Percentiles rank a stretch among this genome's conserved stretches.
Evolutionary conservation across 75 land plant genomes (phyloP).

Genomic region (Pinus albicaulis): DNA sequence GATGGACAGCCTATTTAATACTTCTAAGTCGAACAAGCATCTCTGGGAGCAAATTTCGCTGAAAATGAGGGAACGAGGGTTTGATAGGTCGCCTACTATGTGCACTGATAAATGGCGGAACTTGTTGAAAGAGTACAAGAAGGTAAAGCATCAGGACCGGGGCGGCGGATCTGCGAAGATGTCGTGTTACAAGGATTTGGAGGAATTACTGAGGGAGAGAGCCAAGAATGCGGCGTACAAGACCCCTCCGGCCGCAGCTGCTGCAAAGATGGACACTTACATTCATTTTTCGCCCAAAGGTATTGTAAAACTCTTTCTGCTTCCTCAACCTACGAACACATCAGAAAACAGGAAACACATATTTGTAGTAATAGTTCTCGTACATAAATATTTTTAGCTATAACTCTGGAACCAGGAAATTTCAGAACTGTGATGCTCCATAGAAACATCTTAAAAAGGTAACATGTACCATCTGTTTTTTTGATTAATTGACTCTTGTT

Average conservation of each 20-base stretch:
- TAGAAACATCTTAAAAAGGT: too few relatives aligned
- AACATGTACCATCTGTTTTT: too few relatives aligned
- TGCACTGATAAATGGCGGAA: slow-evolving; percentile 99
- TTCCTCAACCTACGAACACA: too few relatives aligned
- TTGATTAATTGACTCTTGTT: too few relatives aligned
- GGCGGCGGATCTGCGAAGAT: slow-evolving; percentile 68
- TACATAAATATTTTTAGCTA: too few relatives aligned
- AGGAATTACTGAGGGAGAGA: slow-evolving; percentile 81
- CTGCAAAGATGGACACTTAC: slow-evolving; percentile 46
- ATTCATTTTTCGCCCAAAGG: slow-evolving; percentile 74
- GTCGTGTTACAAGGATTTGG: slow-evolving; percentile 89
- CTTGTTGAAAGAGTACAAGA: slow-evolving; percentile 94
- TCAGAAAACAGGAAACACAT: too few relatives aligned
- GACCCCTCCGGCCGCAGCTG: slow-evolving; percentile 26
- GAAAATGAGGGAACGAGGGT: slow-evolving; percentile 95
- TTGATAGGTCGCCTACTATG: slow-evolving; percentile 95
- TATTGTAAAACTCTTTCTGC: not conserved
- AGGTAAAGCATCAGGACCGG: slow-evolving; percentile 68
- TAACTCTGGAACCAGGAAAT: too few relatives aligned
- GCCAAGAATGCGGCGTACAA: slow-evolving; percentile 46
- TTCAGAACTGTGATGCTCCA: too few relatives aligned
- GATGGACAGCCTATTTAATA: slow-evolving; percentile 81
- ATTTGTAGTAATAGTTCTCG: too few relatives aligned
- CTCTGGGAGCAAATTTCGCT: slow-evolving; percentile 94
- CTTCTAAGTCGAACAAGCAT: slow-evolving; percentile 96